Conservation (phyloP, 495 filamentous ascomycete genomes). For the Penicillium chermesinum region DNA sequence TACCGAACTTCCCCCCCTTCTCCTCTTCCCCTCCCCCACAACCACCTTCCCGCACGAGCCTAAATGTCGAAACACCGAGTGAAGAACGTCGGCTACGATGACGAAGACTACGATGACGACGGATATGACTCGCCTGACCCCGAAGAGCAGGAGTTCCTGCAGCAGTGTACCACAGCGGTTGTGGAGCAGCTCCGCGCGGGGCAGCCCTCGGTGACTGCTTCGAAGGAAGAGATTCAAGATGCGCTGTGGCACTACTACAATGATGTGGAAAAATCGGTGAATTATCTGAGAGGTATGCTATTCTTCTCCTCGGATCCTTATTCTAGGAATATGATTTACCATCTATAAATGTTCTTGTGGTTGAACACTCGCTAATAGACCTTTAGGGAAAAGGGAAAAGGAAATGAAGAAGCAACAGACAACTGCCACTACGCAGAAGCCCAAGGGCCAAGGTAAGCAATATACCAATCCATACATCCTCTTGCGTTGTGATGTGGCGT, state of each 20-base stretch:
- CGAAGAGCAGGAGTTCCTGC: constrained; percentile 39
- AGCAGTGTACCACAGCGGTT: constrained; percentile 37
- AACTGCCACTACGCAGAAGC: constrained; percentile 32
- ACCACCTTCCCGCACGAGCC: constrained; percentile 2
- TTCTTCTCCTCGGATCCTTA: neutral
- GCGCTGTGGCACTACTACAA: constrained; percentile 94
- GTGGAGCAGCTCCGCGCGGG: constrained; percentile 35
- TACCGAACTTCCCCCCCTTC: constrained; percentile 1
- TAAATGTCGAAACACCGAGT: constrained; percentile 45
- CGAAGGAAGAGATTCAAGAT: constrained; percentile 70
- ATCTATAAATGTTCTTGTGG: neutral
- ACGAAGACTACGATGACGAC: constrained; percentile 38
- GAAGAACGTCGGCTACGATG: constrained; percentile 43
- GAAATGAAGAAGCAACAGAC: constrained; percentile 36
- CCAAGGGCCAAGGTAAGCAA: constrained; percentile 46
- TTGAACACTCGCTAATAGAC: neutral
- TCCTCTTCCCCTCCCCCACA: constrained; percentile 2
- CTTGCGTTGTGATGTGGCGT: constrained; percentile 23
- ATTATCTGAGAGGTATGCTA: constrained; percentile 62
- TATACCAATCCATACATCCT: constrained; percentile 12
- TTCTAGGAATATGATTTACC: neutral
- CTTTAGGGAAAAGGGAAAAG: constrained; percentile 40
- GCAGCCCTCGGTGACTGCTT: constrained; percentile 36
- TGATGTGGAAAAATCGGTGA: constrained; percentile 77
- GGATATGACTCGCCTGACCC: constrained; percentile 41